Conservation (phyloP, 1,284 basidiomycete species). For the Boletus sp. region DNA sequence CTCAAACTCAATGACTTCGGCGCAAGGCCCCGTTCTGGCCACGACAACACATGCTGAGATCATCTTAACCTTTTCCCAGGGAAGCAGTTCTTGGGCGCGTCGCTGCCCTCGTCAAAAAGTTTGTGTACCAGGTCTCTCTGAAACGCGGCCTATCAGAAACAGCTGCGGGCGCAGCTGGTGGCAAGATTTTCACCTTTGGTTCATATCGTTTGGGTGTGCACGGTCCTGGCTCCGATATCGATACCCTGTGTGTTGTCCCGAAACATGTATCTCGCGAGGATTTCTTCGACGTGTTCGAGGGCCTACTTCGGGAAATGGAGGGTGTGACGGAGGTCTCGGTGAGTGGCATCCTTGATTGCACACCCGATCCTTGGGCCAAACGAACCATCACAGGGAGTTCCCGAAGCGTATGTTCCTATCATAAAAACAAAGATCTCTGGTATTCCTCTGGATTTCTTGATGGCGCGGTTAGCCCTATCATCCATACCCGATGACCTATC, state of each 20-base stretch:
- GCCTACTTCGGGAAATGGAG: slow-evolving; percentile 83
- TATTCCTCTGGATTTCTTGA: slow-evolving; percentile 91
- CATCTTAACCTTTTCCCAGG: slow-evolving; percentile 45
- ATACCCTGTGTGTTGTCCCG: slow-evolving; percentile 97
- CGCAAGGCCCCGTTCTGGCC: slow-evolving; percentile 11
- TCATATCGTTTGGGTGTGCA: slow-evolving; percentile 96
- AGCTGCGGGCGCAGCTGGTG: slow-evolving; percentile 83
- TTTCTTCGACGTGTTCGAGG: slow-evolving; percentile 91
- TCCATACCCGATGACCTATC: slow-evolving; percentile 89
- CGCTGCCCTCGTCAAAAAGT: slow-evolving; percentile 88
- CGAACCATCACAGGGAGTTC: slow-evolving; percentile 67
- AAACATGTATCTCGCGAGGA: slow-evolving; percentile 94
- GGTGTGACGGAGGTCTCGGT: slow-evolving; percentile 90
- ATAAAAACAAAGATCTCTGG: slow-evolving; percentile 91
- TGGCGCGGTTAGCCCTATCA: slow-evolving; percentile 82
- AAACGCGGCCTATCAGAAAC: slow-evolving; percentile 81
- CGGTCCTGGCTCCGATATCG: slow-evolving; percentile 94
- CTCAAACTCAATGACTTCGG: background rate
- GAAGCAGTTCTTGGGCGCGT: slow-evolving; percentile 92
- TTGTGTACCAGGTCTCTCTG: slow-evolving; percentile 84
- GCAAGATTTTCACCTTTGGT: slow-evolving; percentile 98
- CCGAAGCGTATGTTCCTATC: slow-evolving; percentile 94
- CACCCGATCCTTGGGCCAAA: slow-evolving; percentile 1
- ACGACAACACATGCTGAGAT: slow-evolving; percentile 21
- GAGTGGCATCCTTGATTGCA: slow-evolving; percentile 34